phyloP scores from a whole-genome alignment of 352 stramenopile genomes.

The Phytophthora vignae region DNA sequence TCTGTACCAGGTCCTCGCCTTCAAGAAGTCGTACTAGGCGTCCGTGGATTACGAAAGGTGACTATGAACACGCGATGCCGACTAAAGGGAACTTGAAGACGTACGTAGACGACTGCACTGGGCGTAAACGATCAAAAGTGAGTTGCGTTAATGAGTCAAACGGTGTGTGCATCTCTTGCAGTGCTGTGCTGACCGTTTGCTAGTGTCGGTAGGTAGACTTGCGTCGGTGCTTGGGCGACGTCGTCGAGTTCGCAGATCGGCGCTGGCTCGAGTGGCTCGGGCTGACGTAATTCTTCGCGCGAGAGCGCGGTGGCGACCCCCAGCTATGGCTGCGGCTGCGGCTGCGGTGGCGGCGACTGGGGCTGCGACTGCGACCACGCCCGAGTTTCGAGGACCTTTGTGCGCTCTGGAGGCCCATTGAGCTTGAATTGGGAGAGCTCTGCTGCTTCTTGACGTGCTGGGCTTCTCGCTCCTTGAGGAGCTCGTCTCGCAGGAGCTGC shows the following conservation, averaged over 20 bases:
- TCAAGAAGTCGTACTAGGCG: constrained; percentile 83
- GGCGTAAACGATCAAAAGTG: constrained; percentile 3
- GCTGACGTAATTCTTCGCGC: background rate
- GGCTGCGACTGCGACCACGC: background rate
- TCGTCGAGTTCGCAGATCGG: background rate
- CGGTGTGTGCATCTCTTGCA: background rate
- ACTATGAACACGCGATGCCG: background rate
- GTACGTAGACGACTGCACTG: constrained; percentile 4
- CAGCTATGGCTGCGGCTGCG: background rate
- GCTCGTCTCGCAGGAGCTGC: background rate
- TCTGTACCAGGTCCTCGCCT: constrained; percentile 87
- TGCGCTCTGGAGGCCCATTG: background rate
- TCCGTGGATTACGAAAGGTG: background rate
- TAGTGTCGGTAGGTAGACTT: background rate
- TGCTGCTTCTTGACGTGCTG: background rate
- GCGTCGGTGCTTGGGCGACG: background rate
- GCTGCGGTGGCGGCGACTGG: background rate
- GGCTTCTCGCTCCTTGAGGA: background rate
- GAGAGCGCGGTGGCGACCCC: background rate
- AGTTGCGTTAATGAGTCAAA: background rate
- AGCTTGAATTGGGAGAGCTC: background rate
- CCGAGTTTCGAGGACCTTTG: background rate
- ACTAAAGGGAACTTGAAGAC: background rate
- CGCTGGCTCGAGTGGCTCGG: background rate
- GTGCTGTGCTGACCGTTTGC: background rate